Base-by-base conservation (phyloP, 306 rosid genomes). In the Begonia masoniana region DNA sequence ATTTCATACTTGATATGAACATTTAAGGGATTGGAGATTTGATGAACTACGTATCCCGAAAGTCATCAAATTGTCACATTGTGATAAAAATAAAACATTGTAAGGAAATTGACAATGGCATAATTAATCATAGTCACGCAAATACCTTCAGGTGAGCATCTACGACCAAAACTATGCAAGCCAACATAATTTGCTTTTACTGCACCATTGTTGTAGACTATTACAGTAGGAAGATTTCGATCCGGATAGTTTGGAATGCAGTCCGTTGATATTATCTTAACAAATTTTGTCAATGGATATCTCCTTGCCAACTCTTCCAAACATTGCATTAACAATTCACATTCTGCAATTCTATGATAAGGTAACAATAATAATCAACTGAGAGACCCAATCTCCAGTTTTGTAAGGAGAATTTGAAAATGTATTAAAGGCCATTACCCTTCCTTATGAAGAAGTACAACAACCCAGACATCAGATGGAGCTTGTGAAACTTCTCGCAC, bases 401-500 rank as follows among this genome's bases (percentile, higher is more conserved):
- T 31, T 31, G 39, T 31, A 31, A 31, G 7, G 39, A 31, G 3
- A 31, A 4, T 31, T 7, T 31, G 39, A 31, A 31, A 31, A 7
- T 31, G 39, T 31, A 31, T 60, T 54, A 35, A 10, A 11, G 31
- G 51, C 52, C 47, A 48, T 61, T 82, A 86, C 95, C 96, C 96
- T 50, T 91, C 96, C 68, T 91, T 91, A 75, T 85, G 82, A 47
- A 91, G 96, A 67, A 85, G 57, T 41, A 91, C 97, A 53, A 91
- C 97, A 62, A 91, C 97, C 97, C 97, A 85, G 63, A 91, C 94
- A 66, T 91, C 97, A 54, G 97, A 66, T 39, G 94, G 82, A 71
- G 97, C 97, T 59, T 85, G 97, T 0, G 96, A 91, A 60, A 91
- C 97, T 76, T 91, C 97, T 13, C 97, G 94, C 73, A 85, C 73